These are phyloP conservation scores for Salix koriyanagi DNA, from an alignment of 345 rosid species.

Conservation along the genomic window DNA sequence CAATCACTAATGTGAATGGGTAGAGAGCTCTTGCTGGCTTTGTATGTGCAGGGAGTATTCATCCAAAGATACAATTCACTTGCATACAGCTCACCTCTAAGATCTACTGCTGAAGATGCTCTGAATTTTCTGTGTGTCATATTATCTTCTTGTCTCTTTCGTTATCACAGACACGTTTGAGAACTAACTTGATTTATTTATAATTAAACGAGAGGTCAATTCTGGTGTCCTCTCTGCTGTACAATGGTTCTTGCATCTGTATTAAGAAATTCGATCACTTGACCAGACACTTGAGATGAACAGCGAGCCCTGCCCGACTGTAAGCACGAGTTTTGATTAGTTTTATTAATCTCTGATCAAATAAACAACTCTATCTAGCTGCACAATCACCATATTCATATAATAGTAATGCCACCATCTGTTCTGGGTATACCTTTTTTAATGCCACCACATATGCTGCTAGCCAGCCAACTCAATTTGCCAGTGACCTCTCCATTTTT, in stretches of 20 bases:
- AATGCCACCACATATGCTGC: background rate
- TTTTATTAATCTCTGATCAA: background rate
- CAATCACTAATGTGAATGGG: too few relatives aligned
- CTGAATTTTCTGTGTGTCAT: conserved; percentile 13
- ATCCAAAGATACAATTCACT: conserved; percentile 1
- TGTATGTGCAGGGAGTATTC: conserved; percentile 12
- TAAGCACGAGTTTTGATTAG: background rate
- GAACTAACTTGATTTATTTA: background rate
- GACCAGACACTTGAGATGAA: background rate
- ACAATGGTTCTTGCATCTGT: background rate
- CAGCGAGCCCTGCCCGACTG: background rate
- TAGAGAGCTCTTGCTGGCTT: background rate
- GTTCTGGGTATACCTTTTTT: background rate
- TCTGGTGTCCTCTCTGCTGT: background rate
- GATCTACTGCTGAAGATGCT: conserved; percentile 25
- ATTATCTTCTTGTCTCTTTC: conserved; percentile 11
- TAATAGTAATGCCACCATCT: background rate
- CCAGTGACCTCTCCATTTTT: background rate
- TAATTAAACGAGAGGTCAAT: background rate
- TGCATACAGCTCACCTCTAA: conserved; percentile 30
- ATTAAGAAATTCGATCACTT: background rate
- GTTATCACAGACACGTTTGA: background rate
- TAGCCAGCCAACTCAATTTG: background rate
- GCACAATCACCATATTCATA: background rate
- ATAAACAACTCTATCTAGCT: background rate